phyloP scores from a whole-genome alignment of 2,329 filamentous ascomycete species.

The Fusarium xylarioides region DNA sequence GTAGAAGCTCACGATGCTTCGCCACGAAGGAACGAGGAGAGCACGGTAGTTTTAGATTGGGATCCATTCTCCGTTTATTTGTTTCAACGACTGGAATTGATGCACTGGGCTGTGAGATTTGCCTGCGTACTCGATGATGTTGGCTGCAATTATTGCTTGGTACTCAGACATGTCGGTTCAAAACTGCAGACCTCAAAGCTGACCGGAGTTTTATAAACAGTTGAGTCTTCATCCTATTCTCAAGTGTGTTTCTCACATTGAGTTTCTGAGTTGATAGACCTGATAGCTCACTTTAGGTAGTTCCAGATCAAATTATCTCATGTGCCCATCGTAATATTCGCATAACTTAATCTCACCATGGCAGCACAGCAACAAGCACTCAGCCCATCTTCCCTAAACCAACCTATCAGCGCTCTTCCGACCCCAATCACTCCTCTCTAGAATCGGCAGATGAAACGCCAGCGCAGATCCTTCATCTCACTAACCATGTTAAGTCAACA shows the following conservation, averaged over 20 bases:
- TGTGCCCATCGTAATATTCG: too few relatives aligned
- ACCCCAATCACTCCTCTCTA: rapidly evolving
- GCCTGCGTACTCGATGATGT: rapidly evolving
- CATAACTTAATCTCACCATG: not conserved
- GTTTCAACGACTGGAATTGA: rapidly evolving
- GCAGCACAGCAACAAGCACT: not conserved
- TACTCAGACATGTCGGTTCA: rapidly evolving
- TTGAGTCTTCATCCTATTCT: not conserved
- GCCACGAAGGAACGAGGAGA: not conserved
- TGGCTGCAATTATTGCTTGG: rapidly evolving
- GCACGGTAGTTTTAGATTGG: too few relatives aligned
- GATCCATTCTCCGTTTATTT: not conserved
- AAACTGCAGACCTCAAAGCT: not conserved
- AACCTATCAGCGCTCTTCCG: rapidly evolving
- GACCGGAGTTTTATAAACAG: too few relatives aligned
- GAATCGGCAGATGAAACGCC: not conserved
- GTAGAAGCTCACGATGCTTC: not conserved
- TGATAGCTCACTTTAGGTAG: too few relatives aligned
- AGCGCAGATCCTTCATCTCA: not conserved
- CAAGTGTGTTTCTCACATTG: not conserved
- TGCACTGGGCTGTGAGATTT: too few relatives aligned
- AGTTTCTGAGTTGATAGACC: not conserved
- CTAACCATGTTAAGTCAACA: rapidly evolving
- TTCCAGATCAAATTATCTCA: too few relatives aligned
- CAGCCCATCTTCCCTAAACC: not conserved